Conservation (phyloP, 768 basidiomycete species). For the Boletus fagicola region DNA sequence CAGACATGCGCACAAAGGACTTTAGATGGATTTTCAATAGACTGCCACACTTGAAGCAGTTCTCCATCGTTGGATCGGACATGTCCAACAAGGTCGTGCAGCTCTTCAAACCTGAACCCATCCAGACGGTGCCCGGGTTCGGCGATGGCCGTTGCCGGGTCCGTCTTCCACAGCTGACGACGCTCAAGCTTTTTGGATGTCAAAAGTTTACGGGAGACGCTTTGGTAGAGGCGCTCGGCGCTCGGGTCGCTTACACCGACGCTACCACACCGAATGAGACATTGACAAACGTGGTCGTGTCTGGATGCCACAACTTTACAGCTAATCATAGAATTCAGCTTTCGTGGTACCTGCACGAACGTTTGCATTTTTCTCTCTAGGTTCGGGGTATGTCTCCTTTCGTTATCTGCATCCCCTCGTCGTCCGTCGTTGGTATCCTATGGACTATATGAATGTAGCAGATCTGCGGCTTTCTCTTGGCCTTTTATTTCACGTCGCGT, state of each 20-base stretch:
- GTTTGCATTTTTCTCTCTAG: conserved; percentile 21
- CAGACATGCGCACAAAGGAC: conserved; percentile 83
- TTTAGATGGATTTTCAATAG: conserved; percentile 66
- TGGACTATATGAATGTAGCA: neutral
- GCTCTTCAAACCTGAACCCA: conserved; percentile 48
- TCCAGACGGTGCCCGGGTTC: conserved; percentile 7
- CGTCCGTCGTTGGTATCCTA: neutral
- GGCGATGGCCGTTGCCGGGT: conserved; percentile 31
- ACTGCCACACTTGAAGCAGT: conserved; percentile 53
- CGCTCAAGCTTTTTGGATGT: conserved; percentile 58
- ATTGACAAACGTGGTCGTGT: conserved; percentile 24
- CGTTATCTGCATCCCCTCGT: conserved; percentile 7
- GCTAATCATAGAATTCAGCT: conserved; percentile 22
- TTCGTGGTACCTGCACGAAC: conserved; percentile 25
- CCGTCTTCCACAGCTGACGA: conserved; percentile 54
- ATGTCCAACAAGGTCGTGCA: conserved; percentile 73
- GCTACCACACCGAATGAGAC: conserved; percentile 28
- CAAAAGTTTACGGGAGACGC: conserved; percentile 60
- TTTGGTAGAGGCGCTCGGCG: conserved; percentile 49
- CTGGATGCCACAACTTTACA: conserved; percentile 25
- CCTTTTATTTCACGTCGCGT: neutral
- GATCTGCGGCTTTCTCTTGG: neutral
- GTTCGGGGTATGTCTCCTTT: neutral
- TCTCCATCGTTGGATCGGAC: conserved; percentile 76
- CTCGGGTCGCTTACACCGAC: conserved; percentile 46